Evolutionary conservation across 768 basidiomycete genomes (phyloP), one percentile per base, ranked within the genome.

Genomic region (Mycena polygramma): DNA sequence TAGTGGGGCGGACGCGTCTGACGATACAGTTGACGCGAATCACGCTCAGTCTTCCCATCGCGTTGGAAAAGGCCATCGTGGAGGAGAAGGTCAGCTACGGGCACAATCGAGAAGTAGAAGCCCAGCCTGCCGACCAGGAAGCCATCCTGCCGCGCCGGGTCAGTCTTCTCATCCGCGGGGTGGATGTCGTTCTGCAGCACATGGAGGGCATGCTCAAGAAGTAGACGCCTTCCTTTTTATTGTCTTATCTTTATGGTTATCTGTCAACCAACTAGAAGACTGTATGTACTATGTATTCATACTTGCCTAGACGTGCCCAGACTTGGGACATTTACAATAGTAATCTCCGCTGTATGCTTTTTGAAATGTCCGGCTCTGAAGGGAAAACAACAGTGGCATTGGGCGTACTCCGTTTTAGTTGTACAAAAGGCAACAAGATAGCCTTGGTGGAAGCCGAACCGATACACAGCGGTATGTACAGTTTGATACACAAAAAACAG

Each of bases 21-120:
- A 91, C 92, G 10, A 88, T 95, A 48, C 91, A 92, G 73, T 86
- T 96, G 51, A 91, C 91, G 4, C 88, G 94, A 22, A 91, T 94
- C 74, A 91, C 92, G 6, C 86, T 95, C 64, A 88, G 85, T 55
- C 85, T 95, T 11, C 94, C 94, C 3, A 86, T 94, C 67, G 90
- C 88, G 0, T 83, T 95, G 20, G 94, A 96, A 76, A 84, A 82
- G 51, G 93, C 92, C 0, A 81, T 95, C 67, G 83, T 83, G 43
- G 86, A 90, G 48, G 85, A 87, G 73, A 78, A 79, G 20, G 67
- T 75, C 26, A 77, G 71, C 57, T 66, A 66, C 65, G 58, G 59
- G 22, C 54, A 63, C 68, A 57, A 35, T 39, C 17, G 59, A 13
- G 64, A 63, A 52, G 52, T 35, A 22, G 71, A 64, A 15, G 53